These are phyloP conservation scores for Arthrobotrys musiformis DNA, from an alignment of 2,329 filamentous ascomycete genomes.

Conservation along the genomic window DNA sequence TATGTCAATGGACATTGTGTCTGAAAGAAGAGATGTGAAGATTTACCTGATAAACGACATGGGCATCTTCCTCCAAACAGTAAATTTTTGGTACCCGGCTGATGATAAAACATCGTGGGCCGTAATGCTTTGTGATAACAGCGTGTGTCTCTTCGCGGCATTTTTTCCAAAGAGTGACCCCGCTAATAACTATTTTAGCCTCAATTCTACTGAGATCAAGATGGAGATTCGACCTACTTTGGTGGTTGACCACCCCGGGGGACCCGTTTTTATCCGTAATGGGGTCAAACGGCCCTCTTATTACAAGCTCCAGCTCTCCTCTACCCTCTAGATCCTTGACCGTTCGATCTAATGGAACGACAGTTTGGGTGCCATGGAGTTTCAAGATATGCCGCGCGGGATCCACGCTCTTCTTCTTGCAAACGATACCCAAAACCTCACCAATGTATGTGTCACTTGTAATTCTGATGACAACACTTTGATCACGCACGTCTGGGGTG, in stretches of 20 bases:
- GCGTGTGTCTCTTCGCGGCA: slow-evolving; percentile 26
- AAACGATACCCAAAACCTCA: slow-evolving; percentile 81
- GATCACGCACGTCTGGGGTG: slow-evolving; percentile 65
- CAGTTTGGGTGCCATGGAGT: slow-evolving; percentile 76
- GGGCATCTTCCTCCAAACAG: slow-evolving; percentile 82
- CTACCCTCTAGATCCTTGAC: slow-evolving; percentile 81
- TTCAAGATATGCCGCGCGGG: slow-evolving; percentile 83
- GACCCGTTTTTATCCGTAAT: slow-evolving; percentile 60
- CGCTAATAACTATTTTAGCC: slow-evolving; percentile 15
- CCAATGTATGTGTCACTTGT: slow-evolving; percentile 85
- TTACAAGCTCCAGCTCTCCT: slow-evolving; percentile 78
- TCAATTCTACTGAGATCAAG: background rate
- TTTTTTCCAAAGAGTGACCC: slow-evolving; percentile 47
- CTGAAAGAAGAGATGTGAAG: background rate
- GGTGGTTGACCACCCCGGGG: slow-evolving; percentile 47
- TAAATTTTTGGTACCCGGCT: slow-evolving; percentile 75
- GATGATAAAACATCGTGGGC: slow-evolving; percentile 56
- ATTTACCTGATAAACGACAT: slow-evolving; percentile 74
- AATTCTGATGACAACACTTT: slow-evolving; percentile 77
- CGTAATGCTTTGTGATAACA: slow-evolving; percentile 44
- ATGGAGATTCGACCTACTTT: slow-evolving; percentile 16
- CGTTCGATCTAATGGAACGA: slow-evolving; percentile 74
- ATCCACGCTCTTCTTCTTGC: slow-evolving; percentile 79
- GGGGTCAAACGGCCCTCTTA: slow-evolving; percentile 80
- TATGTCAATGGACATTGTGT: background rate